These are phyloP conservation scores for Uromyces viciae-fabae DNA, from an alignment of 1,284 basidiomycete species.

Conservation along the genomic window DNA sequence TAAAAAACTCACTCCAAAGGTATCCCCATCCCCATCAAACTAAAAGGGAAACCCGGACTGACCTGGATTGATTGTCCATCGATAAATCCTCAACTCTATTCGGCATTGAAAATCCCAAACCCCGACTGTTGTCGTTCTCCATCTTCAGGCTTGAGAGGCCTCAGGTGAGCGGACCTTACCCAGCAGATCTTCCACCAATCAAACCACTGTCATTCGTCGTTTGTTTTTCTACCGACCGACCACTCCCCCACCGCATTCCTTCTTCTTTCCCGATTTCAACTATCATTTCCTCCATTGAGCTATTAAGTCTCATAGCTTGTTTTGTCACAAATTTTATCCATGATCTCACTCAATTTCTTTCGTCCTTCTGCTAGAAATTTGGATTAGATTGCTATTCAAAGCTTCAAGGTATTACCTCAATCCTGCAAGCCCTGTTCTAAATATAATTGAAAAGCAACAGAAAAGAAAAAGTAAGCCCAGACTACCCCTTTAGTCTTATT, in stretches of 20 bases:
- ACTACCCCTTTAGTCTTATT: neutral
- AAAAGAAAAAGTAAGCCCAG: no score
- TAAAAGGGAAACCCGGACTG: neutral
- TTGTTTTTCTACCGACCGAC: neutral
- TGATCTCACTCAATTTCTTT: neutral
- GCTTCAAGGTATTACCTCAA: neutral
- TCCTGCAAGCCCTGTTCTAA: neutral
- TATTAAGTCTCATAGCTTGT: no score
- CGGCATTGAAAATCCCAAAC: conserved; percentile 1
- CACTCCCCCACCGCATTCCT: neutral
- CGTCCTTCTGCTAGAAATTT: neutral
- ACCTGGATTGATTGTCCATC: neutral
- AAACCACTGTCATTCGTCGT: neutral
- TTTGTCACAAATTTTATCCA: neutral
- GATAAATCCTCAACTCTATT: conserved; percentile 12
- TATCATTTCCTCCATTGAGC: neutral
- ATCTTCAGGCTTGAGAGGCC: neutral
- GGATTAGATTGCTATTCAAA: neutral
- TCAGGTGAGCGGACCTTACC: neutral
- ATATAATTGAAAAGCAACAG: neutral
- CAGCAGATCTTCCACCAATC: neutral
- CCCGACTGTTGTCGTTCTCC: neutral
- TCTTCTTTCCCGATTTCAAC: neutral
- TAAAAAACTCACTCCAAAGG: neutral
- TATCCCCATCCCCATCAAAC: neutral